Evolutionary conservation across 768 basidiomycete genomes (phyloP).

Genomic region (Lactarius vividus): DNA sequence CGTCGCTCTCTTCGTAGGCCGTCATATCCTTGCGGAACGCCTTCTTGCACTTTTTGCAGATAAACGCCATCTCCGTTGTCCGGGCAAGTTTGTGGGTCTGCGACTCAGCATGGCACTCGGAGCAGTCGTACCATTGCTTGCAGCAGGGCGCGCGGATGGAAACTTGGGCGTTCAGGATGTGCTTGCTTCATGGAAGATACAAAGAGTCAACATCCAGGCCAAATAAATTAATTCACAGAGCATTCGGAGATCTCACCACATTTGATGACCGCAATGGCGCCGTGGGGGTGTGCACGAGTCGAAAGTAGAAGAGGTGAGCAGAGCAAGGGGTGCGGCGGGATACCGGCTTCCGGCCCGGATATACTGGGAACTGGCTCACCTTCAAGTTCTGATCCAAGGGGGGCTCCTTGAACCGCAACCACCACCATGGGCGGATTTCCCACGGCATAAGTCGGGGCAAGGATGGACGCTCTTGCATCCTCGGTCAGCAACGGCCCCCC

Average conservation of each 20-base stretch:
- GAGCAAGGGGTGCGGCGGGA: too few species aligned
- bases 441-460: too few species aligned
- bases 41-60: constrained; percentile 91
- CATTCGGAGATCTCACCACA: background rate
- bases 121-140: constrained; percentile 96
- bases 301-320: background rate
- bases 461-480: too few species aligned
- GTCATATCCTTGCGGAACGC: constrained; percentile 96
- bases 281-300: background rate
- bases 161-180: constrained; percentile 94
- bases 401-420: too few species aligned
- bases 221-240: background rate
- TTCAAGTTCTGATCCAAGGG: too few species aligned
- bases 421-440: too few species aligned
- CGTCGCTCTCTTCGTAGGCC: constrained; percentile 92
- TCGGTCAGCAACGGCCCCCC: too few species aligned
- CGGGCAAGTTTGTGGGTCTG: constrained; percentile 70
- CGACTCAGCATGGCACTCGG: constrained; percentile 89
- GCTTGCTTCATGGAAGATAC: constrained; percentile 59
- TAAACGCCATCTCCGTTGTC: constrained; percentile 81
- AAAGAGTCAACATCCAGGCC: background rate
- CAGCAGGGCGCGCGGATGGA: constrained; percentile 96
- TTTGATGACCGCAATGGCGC: background rate
- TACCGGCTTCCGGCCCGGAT: too few species aligned
- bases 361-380: too few species aligned